Evolutionary conservation across 306 rosid genomes (phyloP).

Genomic region (Vigna reflexopilosa): DNA sequence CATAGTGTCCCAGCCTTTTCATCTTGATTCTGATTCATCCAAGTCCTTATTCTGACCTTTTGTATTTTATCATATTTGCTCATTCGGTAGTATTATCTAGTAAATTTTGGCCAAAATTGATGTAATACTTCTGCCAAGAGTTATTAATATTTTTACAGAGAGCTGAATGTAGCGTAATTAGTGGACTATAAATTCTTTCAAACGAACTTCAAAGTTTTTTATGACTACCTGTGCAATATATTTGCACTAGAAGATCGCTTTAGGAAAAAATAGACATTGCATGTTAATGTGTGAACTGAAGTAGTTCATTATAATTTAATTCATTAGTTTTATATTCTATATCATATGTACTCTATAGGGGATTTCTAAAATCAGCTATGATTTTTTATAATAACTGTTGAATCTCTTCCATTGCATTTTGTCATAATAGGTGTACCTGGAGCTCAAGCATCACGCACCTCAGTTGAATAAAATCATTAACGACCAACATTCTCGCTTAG

Average conservation of each 20-base stretch:
- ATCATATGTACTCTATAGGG: slow-evolving; percentile 3
- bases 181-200: slow-evolving; percentile 18
- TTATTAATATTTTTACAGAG: slow-evolving; percentile 15
- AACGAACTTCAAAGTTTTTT: slow-evolving; percentile 15
- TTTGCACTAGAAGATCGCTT: slow-evolving; percentile 15
- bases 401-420: slow-evolving; percentile 23
- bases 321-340: slow-evolving; percentile 28
- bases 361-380: not conserved
- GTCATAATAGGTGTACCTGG: slow-evolving; percentile 72
- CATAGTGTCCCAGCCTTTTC: slow-evolving; percentile 24
- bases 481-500: slow-evolving; percentile 74
- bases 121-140: slow-evolving; percentile 30
- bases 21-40: slow-evolving; percentile 1
- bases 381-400: slow-evolving; percentile 32
- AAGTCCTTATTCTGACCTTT: slow-evolving; percentile 5
- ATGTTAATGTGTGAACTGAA: slow-evolving; percentile 11
- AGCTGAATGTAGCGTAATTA: slow-evolving; percentile 18
- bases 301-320: slow-evolving; percentile 26
- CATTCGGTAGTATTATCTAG: not conserved
- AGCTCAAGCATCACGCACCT: slow-evolving; percentile 89
- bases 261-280: slow-evolving; percentile 26
- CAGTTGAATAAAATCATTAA: slow-evolving; percentile 77
- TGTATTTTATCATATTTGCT: slow-evolving; percentile 32
- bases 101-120: slow-evolving; percentile 25
- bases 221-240: slow-evolving; percentile 22